Evolutionary conservation across 768 basidiomycete genomes (phyloP), one percentile per base, ranked within the genome.

Genomic region (Tulasnella sp.): DNA sequence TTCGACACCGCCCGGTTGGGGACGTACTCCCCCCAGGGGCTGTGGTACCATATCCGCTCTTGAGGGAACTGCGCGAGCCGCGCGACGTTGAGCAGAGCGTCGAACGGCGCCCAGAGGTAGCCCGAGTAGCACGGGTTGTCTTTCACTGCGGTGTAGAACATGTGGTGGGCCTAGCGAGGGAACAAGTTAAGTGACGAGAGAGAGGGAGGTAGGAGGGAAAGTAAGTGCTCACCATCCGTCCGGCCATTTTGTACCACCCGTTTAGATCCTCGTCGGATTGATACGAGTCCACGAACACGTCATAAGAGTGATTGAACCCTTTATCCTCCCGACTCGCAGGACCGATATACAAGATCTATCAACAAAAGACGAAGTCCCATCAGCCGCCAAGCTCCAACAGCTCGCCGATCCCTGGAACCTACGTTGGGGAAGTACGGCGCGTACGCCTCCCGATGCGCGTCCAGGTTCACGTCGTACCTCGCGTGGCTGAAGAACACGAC

Each of bases 61-160:
- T 84, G 84, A 74, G 84, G 76, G 73, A 85, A 86, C 69, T 80
- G 79, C 68, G 83, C 79, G 7, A 84, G 78, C 36, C 84, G 83
- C 14, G 84, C 84, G 47, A 85, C 76, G 71, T 86, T 86, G 65
- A 86, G 78, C 22, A 85, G 76, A 7, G 84, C 83, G 74, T 85
- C 83, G 72, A 85, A 85, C 17, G 85, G 84, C 42, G 82, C 84
- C 84, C 84, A 85, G 17, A 85, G 81, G 75, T 85, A 85, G 5
- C 84, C 84, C 37, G 83, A 79, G 75, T 86, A 86, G 74, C 84
- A 85, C 14, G 76, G 78, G 67, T 83, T 75, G 64, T 82, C 83
- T 59, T 78, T 78, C 70, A 86, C 67, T 39, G 81, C 83, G 3
- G 83, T 85, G 74, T 83, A 84, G 11, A 85, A 78, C 84, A 85